Evolutionary conservation across 495 filamentous ascomycete species (phyloP), one percentile per base, ranked within the genome.

Genomic region (Podospora fimiseda): DNA sequence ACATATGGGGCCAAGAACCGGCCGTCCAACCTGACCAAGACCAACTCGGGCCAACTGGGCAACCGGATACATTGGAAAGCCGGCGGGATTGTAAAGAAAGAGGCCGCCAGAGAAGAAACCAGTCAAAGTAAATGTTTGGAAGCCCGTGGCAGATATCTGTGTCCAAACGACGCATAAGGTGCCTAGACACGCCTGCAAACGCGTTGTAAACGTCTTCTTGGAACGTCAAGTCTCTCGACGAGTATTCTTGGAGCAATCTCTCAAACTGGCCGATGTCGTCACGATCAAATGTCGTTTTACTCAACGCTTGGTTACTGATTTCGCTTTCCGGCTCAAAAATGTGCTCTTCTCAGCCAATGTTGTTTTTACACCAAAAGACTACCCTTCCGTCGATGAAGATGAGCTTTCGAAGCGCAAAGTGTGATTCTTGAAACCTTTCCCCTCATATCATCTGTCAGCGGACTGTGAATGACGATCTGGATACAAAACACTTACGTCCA

Each of bases 101-200:
- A n/a, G 59, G 55, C 11, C 51, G n/a, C 59, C 59, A 61, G 13
- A 61, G 55, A 8, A 61, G 55, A 24, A 57, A 58, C 55, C 55
- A 60, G 58, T 60, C 55, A 36, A 60, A 60, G 39, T 51, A 60
- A 21, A 14, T 23, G 8, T 50, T 50, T 13, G 58, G 55, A 0
- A 60, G 16, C 9, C 59, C 55, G 19, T 58, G 59, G 47, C 55
- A 60, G 1, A 60, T 13, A 24, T 58, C 58, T 7, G 37, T 39
- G 7, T 53, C n/a, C 3, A 60, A 19, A 23, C 38, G 50, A 4
- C 27, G 16, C 16, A n/a, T 40, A 4, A 60, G n/a, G 21, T 54
- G 55, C n/a, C 52, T 54, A 9, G 45, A 30, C 16, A 58, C 51
- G 1, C 59, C 55, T 0, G 55, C 59, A 14, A 61, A 61, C 11